A percentile compares a stretch with the other conserved stretches of the same genome.
Evolutionary conservation across 306 rosid species (phyloP).

Genomic region (Casuarina cunninghamiana): DNA sequence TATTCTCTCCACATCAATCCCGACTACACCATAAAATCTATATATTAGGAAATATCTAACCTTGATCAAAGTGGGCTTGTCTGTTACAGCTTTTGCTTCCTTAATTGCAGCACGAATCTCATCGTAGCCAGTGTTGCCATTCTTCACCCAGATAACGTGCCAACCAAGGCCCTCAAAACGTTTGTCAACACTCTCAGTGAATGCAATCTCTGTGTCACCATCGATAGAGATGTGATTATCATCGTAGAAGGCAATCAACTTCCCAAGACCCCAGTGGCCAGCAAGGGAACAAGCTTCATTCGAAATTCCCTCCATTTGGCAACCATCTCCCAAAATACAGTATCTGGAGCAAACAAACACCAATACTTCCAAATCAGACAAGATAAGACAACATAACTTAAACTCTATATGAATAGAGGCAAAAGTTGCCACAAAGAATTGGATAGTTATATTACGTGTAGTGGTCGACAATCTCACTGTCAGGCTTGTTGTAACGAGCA

Average conservation of each 20-base stretch:
- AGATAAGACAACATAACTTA: background rate
- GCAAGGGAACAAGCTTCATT: slow-evolving; percentile 93
- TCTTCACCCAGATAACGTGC: slow-evolving; percentile 98
- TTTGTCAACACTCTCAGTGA: slow-evolving; percentile 81
- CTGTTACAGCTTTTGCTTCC: slow-evolving; percentile 91
- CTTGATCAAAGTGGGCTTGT: slow-evolving; percentile 91
- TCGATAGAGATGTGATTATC: slow-evolving; percentile 99
- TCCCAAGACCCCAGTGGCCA: slow-evolving; percentile 99
- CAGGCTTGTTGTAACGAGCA: slow-evolving; percentile 93
- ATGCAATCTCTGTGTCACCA: slow-evolving; percentile 90
- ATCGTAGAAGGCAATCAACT: slow-evolving; percentile 90
- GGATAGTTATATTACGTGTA: slow-evolving; percentile 65
- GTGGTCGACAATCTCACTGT: slow-evolving; percentile 83
- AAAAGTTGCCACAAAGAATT: background rate
- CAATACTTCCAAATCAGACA: slow-evolving; percentile 18
- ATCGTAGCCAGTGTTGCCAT: slow-evolving; percentile 92
- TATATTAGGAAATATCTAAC: slow-evolving; percentile 40
- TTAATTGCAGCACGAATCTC: slow-evolving; percentile 95
- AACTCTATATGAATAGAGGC: background rate
- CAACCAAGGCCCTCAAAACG: slow-evolving; percentile 98
- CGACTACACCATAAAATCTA: slow-evolving; percentile 5
- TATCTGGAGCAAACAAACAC: slow-evolving; percentile 49
- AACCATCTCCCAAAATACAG: slow-evolving; percentile 85
- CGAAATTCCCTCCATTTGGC: slow-evolving; percentile 97
- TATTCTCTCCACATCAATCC: slow-evolving; percentile 14